Base-by-base conservation (phyloP, 2,329 filamentous ascomycete species). In the Arachnopeziza araneosa region DNA sequence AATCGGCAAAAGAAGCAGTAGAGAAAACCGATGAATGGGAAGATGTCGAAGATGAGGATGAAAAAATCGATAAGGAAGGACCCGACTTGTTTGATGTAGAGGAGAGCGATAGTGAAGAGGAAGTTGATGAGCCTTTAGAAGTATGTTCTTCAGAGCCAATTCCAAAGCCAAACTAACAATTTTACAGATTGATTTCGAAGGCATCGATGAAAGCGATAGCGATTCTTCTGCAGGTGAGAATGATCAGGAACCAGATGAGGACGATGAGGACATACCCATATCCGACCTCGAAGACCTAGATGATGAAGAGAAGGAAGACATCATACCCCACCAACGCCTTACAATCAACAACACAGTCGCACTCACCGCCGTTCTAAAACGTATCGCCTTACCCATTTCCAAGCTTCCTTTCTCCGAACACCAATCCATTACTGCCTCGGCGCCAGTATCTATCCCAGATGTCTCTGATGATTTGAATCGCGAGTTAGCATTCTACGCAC, bases 291-390 rank as follows among this genome's bases (percentile, higher is more conserved):
- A 90, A 69, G 90, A 90, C 56, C 77, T 86, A 26, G 78, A 89
- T 57, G 91, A 90, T 22, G 89, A 90, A 64, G 92, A 96, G 69
- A 88, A 85, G 69, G 90, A 90, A 75, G 93, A 96, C 71, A 83
- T 96, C 50, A 85, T 96, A 63, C 91, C 92, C 19, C 90, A 96
- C 77, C 91, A 95, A 73, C 90, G 92, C 69, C 87, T 97, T 66
- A 97, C 93, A 57, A 98, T 98, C 79, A 97, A 99, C 83, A 99
- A 99, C 79, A 93, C 90, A 57, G 81, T 90, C 66, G 95, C 93
- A 36, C 89, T 99, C 56, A 84, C 85, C 66, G 81, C 90, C 67
- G 86, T 91, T 14, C 82, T 96, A 63, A 89, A 89, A 71, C 91
- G 93, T 68, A 91, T 96, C 73, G 79, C 84, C 32, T 79, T 95